These are phyloP conservation scores for Geotrichum citri-aurantii DNA, from an alignment of 1,139 yeast genomes.

Conservation along the genomic window DNA sequence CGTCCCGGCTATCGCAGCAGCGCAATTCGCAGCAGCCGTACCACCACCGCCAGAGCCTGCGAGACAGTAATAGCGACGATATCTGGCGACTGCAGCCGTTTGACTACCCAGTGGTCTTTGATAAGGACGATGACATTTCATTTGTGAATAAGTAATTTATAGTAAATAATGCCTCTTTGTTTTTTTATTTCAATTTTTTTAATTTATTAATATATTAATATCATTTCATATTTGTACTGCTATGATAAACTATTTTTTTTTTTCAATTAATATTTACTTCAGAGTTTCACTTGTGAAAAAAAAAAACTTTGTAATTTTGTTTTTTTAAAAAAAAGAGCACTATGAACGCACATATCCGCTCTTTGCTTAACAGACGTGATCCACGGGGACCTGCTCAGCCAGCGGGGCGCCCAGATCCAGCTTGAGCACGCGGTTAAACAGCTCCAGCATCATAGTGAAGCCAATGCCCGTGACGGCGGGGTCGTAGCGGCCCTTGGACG, in stretches of 20 bases:
- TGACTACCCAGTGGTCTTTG: slow-evolving; percentile 13
- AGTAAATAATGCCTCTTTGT: no score
- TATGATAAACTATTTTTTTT: no score
- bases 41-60: background rate
- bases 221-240: background rate
- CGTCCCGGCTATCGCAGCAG: background rate
- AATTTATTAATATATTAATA: slow-evolving; percentile 2
- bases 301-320: no score
- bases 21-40: background rate
- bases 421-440: slow-evolving; percentile 63
- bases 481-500: slow-evolving; percentile 72
- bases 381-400: slow-evolving; percentile 46
- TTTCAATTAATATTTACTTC: no score
- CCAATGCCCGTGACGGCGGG: slow-evolving; percentile 68
- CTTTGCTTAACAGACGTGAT: slow-evolving; percentile 52
- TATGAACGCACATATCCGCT: no score
- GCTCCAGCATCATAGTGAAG: slow-evolving; percentile 59
- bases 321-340: background rate
- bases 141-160: slow-evolving; percentile 2
- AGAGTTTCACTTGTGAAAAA: no score
- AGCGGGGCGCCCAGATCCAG: slow-evolving; percentile 62
- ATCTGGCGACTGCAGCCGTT: slow-evolving; percentile 5
- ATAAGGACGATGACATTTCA: slow-evolving; percentile 10
- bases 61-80: background rate
- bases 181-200: background rate